Base-by-base conservation (phyloP, 139 green algal species). In the Picochlorum costavermella region DNA sequence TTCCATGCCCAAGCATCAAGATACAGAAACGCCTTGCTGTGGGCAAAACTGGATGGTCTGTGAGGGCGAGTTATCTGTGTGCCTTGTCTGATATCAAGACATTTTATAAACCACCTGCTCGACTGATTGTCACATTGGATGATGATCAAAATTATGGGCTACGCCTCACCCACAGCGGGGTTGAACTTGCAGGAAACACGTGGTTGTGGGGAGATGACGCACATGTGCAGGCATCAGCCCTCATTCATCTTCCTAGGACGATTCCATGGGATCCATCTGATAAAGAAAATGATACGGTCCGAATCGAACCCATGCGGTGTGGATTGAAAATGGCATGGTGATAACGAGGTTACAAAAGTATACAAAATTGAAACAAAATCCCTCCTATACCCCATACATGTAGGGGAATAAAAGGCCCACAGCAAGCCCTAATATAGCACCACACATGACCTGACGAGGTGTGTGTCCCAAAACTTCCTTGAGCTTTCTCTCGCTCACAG, bases 381-480 rank as follows among this genome's bases (percentile, higher is more conserved):
- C n/a, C 23, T 12, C 12, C 14, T 59, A 33, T 33, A 59, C 20
- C 14, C 20, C 33, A 13, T 40, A 40, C 33, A 40, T 40, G 6
- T 28, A 61, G 10, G 79, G 79, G 66, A 72, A 80, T 43, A 86
- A 68, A 8, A 87, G 60, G 25, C 80, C 80, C 28, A 87, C 73
- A 3, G 83, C 2, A 3, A 87, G 43, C 16, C 81, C 81, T 36
- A 86, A 48, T 20, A 81, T 36, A 8, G 63, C 67, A 3, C 81
- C 81, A 9, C 55, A 65, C 64, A 66, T 2, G 31, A 96, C 92
- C 82, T 98, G 92, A 2, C 88, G 66, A 10, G 87, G 88, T 25
- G 91, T 96, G 81, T 98, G 92, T 1, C 92, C 92, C 28, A 98
- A 77, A 64, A 96, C 88, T 77, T 98, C 92, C 65, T 96, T 96